Evolutionary conservation across 2,329 filamentous ascomycete genomes (phyloP), one percentile per base, ranked within the genome.

Genomic region (Lasiodiplodia citricola): DNA sequence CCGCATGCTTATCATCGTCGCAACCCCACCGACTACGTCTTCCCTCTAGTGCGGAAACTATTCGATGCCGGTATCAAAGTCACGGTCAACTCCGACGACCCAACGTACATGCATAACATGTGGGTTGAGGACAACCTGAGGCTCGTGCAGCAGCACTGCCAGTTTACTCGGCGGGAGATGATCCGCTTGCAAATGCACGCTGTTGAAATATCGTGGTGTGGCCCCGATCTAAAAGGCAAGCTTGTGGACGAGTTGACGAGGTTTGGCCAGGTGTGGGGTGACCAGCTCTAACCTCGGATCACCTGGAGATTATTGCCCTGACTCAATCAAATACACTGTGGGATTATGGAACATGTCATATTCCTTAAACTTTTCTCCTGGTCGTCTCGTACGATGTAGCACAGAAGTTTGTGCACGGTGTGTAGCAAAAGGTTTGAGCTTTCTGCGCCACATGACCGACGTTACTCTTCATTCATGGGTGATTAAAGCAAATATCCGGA

Each of bases 51-150:
- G 52, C 76, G 79, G 21, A 78, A 73, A 52, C 77, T 85, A 25
- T 77, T 80, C 68, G 80, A 85, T 41, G 77, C 75, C 6, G 83
- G 83, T 0, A 79, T 86, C n/a, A 81, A 80, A 55, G 77, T 85
- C 58, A 82, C 81, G 62, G 81, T 85, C 69, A 83, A 83, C 67
- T 83, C 82, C 66, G 84, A 85, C 71, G 83, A 85, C 70, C 84
- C 83, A 14, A 81, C 82, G 3, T 84, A 84, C 65, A 83, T 86
- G 77, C 81, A 85, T 68, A 79, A 86, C 68, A 81, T 83, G 44
- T 86, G 83, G 84, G 75, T 86, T 31, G 75, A 82, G 69, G 81
- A 83, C 13, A 85, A 84, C 65, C 74, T 86, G 77, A 76, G 82
- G 62, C 79, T 85, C 72, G 77, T 79, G 7, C 80, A 81, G 65